Evolutionary conservation across 2,329 filamentous ascomycete species (phyloP), one percentile per base, ranked within the genome.

Genomic region (Podosphaera fusca): DNA sequence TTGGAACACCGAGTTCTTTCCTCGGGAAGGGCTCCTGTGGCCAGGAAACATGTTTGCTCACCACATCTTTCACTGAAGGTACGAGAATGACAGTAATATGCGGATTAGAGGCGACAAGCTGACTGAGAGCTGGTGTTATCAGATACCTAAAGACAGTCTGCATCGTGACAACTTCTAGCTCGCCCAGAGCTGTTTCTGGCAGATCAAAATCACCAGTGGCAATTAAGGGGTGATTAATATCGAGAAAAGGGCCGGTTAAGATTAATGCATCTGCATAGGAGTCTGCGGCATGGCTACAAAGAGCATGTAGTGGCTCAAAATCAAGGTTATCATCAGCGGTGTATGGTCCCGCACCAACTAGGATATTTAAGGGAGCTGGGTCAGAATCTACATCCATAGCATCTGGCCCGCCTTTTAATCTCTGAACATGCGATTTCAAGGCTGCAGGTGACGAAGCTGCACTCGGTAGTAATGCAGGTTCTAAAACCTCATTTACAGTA

Each of bases 311-410:
- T 6, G 90, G 85, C 64, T 94, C 85, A 66, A 89, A 98, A 62
- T 88, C 84, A 51, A 98, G 80, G 65, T 94, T 94, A 64, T 90
- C 85, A 63, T 96, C 89, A 2, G 88, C 81, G 0, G 89, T 95
- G 69, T 94, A 98, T 0, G 92, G 92, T 0, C 92, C 92, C 0
- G 87, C 79, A 1, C 84, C 87, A 58, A 90, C 76, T 42, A 95
- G 69, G 55, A 94, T 73, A 63, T 77, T 88, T 21, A 96, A 70
- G 0, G 90, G 88, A 7, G 79, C 72, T 0, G 79, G 75, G 2
- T 74, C 71, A 3, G 69, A 68, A 21, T 81, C 78, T 1, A 74
- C 71, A 42, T 77, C 81, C 76, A 81, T 80, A 31, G 75, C 75
- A 60, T 82, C 80, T 0, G 78, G 75, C 1, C 76, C 77, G 51